A percentile compares a stretch with the other conserved stretches of the same genome.
Evolutionary conservation across 441 rosid genomes (phyloP).

Genomic region (Jatropha multifida): DNA sequence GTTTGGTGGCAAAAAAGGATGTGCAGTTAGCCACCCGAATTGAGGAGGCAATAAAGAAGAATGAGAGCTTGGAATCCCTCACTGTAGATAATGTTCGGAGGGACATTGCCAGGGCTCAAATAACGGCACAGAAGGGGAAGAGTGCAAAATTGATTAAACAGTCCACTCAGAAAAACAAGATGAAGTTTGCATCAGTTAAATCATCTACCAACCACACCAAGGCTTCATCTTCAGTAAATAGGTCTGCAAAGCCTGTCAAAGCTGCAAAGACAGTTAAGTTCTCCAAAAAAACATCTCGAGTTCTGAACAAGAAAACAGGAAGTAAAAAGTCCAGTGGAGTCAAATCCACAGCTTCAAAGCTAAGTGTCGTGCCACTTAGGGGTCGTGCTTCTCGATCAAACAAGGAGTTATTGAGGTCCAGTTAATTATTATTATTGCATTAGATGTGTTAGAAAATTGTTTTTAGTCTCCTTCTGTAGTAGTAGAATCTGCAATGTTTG

Average conservation of each 20-base stretch:
- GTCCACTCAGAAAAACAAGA: constrained; percentile 46
- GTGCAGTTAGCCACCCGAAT: constrained; percentile 58
- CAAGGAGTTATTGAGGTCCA: constrained; percentile 26
- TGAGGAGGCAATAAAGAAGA: constrained; percentile 84
- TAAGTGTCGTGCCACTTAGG: constrained; percentile 65
- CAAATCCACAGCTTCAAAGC: constrained; percentile 39
- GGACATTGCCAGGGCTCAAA: constrained; percentile 63
- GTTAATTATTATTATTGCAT: background rate
- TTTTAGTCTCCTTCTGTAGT: background rate
- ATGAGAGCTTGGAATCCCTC: constrained; percentile 83
- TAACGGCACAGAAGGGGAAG: constrained; percentile 61
- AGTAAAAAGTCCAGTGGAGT: constrained; percentile 10
- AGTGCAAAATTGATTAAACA: constrained; percentile 42
- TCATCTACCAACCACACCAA: constrained; percentile 19
- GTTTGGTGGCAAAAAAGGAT: constrained; percentile 73
- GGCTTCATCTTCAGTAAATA: constrained; percentile 34
- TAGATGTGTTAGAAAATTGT: background rate
- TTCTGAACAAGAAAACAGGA: background rate
- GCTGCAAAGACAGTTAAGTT: constrained; percentile 29
- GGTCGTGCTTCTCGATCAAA: constrained; percentile 49
- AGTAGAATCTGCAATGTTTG: constrained; percentile 2
- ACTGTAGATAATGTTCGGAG: constrained; percentile 58
- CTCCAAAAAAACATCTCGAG: constrained; percentile 10
- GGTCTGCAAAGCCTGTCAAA: constrained; percentile 41
- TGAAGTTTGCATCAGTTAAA: constrained; percentile 32